Conservation (phyloP, 2,329 filamentous ascomycete species). For the Juglanconis oblonga region DNA sequence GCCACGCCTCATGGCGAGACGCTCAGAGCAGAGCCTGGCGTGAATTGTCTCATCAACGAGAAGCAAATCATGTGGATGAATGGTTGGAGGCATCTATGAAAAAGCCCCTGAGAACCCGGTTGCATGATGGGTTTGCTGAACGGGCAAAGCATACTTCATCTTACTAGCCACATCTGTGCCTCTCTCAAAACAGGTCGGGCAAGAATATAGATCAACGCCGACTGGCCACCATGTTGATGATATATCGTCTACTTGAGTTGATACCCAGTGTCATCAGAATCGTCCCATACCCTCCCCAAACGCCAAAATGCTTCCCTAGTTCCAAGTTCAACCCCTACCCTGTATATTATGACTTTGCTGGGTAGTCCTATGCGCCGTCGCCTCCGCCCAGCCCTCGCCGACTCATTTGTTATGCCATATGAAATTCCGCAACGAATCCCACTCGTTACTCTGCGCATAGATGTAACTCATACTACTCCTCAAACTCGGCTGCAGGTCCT, state of each 20-base stretch:
- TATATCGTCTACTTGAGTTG: background rate
- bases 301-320: background rate
- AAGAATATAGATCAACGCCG: background rate
- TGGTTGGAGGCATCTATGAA: slow-evolving; percentile 55
- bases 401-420: slow-evolving; percentile 74
- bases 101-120: background rate
- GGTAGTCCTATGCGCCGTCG: background rate
- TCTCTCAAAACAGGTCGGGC: background rate
- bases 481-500: slow-evolving; percentile 86
- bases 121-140: background rate
- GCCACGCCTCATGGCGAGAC: slow-evolving; percentile 30
- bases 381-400: background rate
- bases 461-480: slow-evolving; percentile 97
- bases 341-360: background rate
- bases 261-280: background rate
- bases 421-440: slow-evolving; percentile 82
- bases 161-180: background rate
- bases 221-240: background rate
- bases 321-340: background rate
- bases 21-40: slow-evolving; percentile 39
- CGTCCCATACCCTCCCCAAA: background rate
- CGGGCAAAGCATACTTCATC: background rate
- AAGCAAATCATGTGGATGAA: slow-evolving; percentile 58
- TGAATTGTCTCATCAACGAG: slow-evolving; percentile 54
- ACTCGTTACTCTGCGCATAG: slow-evolving; percentile 84